phyloP scores from a whole-genome alignment of 306 rosid species.

The Fragaria iinumae region DNA sequence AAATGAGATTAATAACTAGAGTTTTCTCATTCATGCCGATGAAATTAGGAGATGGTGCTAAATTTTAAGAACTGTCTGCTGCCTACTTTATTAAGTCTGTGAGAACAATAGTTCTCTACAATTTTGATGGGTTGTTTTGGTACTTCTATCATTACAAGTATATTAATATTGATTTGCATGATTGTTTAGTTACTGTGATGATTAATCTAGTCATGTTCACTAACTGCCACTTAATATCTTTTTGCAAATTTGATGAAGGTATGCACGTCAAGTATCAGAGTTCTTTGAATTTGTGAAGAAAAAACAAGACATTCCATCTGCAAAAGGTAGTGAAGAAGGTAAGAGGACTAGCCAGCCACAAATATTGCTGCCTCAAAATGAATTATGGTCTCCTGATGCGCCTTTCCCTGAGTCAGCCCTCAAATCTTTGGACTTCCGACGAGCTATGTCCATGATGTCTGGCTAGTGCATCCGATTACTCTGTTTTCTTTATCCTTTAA shows the following conservation, averaged over 20 bases:
- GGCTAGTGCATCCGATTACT: slow-evolving; percentile 24
- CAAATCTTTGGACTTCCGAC: slow-evolving; percentile 60
- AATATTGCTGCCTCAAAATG: slow-evolving; percentile 52
- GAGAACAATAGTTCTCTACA: neutral
- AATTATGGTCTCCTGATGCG: slow-evolving; percentile 71
- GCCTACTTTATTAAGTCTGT: neutral
- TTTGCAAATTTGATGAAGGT: slow-evolving; percentile 50
- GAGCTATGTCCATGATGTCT: slow-evolving; percentile 69
- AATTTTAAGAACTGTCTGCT: neutral
- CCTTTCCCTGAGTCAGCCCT: slow-evolving; percentile 63
- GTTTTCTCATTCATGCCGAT: neutral
- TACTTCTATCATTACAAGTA: neutral
- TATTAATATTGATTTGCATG: neutral
- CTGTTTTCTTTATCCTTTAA: neutral
- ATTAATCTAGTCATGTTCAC: neutral
- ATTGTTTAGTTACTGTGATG: neutral
- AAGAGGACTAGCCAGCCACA: slow-evolving; percentile 46
- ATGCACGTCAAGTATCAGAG: slow-evolving; percentile 92
- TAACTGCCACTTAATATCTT: neutral
- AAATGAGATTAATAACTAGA: too few species aligned
- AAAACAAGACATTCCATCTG: slow-evolving; percentile 47
- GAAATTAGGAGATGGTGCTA: neutral
- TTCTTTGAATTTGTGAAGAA: slow-evolving; percentile 94
- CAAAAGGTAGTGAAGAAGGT: slow-evolving; percentile 43
- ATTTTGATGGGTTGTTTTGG: neutral